phyloP scores from a whole-genome alignment of 176 grass and related monocot species.

The Rhynchospora pubera region DNA sequence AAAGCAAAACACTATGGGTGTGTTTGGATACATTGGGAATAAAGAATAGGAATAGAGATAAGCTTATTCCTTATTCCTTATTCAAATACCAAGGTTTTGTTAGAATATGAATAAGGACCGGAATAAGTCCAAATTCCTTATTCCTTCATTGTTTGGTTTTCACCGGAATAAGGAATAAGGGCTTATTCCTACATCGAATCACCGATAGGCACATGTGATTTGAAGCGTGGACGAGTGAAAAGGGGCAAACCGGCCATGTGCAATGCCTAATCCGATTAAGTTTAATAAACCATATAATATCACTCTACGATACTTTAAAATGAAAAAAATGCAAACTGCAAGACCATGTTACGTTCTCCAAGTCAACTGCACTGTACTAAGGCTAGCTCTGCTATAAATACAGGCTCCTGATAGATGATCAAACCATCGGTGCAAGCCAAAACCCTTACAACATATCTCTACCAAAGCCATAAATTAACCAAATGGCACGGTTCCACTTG shows the following conservation, averaged over 20 bases:
- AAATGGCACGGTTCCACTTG: neutral
- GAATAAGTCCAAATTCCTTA: too few relatives aligned
- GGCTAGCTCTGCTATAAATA: neutral
- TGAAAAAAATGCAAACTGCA: neutral
- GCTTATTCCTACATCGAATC: too few relatives aligned
- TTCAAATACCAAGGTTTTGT: too few relatives aligned
- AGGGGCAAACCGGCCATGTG: neutral
- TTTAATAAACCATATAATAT: neutral
- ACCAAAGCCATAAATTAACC: neutral
- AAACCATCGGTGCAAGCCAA: neutral
- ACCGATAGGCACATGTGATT: neutral
- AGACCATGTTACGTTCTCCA: neutral
- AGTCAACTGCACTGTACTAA: neutral
- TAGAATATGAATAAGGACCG: too few relatives aligned
- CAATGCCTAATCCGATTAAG: neutral
- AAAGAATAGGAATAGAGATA: too few relatives aligned
- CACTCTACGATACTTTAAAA: neutral
- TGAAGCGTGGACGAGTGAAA: neutral
- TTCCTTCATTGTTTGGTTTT: too few relatives aligned
- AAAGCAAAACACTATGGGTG: too few relatives aligned
- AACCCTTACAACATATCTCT: neutral
- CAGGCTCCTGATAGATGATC: neutral
- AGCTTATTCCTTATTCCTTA: too few relatives aligned
- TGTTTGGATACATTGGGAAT: too few relatives aligned
- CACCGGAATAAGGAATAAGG: too few relatives aligned